phyloP scores from a whole-genome alignment of 1,139 yeast genomes.

The Lodderomyces jiufengensis region DNA sequence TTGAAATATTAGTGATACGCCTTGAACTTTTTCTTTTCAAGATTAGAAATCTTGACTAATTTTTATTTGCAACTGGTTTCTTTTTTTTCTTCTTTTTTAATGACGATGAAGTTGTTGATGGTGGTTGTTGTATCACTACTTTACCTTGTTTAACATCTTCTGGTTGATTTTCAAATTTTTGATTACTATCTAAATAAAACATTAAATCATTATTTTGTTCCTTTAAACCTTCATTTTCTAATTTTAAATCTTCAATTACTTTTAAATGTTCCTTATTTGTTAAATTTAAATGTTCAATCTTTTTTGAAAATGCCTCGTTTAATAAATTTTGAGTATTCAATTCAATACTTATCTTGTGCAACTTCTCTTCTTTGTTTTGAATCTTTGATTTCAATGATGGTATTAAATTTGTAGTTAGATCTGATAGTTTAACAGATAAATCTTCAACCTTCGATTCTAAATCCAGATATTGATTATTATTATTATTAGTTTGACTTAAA shows the following conservation, averaged over 20 bases:
- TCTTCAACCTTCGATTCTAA: conserved; percentile 36
- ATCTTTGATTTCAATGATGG: conserved; percentile 34
- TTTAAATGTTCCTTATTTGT: conserved; percentile 30
- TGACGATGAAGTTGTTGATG: conserved; percentile 15
- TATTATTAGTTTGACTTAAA: no score
- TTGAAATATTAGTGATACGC: not conserved
- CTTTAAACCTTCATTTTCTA: conserved; percentile 48
- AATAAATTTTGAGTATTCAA: conserved; percentile 38
- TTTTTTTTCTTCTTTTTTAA: conserved; percentile 20
- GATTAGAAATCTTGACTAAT: not conserved
- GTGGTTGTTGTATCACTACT: conserved; percentile 38
- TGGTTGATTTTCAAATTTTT: conserved; percentile 64
- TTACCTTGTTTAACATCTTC: conserved; percentile 74
- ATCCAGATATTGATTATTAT: conserved; percentile 14
- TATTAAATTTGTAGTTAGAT: conserved; percentile 24
- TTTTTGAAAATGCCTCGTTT: conserved; percentile 53
- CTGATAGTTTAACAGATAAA: conserved; percentile 21
- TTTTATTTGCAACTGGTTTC: conserved; percentile 5
- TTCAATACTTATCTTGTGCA: conserved; percentile 27
- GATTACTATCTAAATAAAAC: conserved; percentile 75
- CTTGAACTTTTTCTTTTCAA: not conserved
- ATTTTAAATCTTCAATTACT: conserved; percentile 22
- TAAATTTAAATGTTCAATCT: conserved; percentile 47
- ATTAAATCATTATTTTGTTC: conserved; percentile 78
- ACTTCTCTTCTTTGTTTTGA: conserved; percentile 29